phyloP scores from a whole-genome alignment of 225 moss, liverwort and hornwort species.

The Thuidium tamariscinum region DNA sequence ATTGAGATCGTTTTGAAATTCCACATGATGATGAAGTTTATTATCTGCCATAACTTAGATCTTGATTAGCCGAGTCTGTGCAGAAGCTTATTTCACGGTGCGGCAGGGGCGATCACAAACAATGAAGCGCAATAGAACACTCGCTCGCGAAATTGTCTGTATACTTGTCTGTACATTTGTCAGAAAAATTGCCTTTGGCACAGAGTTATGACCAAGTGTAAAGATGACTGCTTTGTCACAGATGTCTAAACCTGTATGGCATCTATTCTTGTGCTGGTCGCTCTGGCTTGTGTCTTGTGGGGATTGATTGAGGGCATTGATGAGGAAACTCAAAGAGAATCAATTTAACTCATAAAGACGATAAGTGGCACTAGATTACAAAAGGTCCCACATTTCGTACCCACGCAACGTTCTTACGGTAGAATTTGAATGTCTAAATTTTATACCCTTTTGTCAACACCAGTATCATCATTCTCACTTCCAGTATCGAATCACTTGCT shows the following conservation, averaged over 20 bases:
- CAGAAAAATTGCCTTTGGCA: not conserved
- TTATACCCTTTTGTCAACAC: not conserved
- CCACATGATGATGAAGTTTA: too few relatives aligned
- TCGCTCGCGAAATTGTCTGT: not conserved
- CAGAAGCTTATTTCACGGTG: not conserved
- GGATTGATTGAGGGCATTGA: not conserved
- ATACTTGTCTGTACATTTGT: not conserved
- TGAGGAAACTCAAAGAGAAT: not conserved
- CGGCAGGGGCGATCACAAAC: not conserved
- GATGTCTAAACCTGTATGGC: not conserved
- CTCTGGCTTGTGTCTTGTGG: not conserved
- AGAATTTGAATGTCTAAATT: not conserved
- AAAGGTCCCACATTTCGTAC: not conserved
- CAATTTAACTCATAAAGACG: not conserved
- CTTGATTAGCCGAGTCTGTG: not conserved
- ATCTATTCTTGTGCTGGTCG: not conserved
- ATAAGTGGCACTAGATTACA: not conserved
- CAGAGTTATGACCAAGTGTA: not conserved
- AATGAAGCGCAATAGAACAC: not conserved
- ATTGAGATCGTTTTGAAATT: not conserved
- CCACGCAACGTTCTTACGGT: not conserved
- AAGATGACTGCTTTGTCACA: not conserved
- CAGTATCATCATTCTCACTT: not conserved
- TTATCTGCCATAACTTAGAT: not conserved
- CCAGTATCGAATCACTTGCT: not conserved